These are phyloP conservation scores for Eucalyptus paniculata DNA, from an alignment of 345 rosid species.

Conservation along the genomic window DNA sequence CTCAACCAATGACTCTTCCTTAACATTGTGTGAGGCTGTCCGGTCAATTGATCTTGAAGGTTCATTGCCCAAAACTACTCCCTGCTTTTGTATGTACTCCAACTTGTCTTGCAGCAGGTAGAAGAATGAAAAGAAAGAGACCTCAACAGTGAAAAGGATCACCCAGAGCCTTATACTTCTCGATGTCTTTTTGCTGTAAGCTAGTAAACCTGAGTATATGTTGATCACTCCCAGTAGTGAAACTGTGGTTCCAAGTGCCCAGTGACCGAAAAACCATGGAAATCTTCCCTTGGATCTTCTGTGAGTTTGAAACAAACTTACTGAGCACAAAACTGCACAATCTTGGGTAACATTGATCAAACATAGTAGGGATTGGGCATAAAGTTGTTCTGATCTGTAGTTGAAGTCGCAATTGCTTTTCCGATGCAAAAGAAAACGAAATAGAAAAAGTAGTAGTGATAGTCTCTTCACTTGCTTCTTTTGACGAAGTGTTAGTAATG, in stretches of 20 bases:
- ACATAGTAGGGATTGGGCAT: background rate
- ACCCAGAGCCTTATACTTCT: slow-evolving; percentile 36
- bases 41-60: slow-evolving; percentile 1
- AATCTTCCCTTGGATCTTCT: slow-evolving; percentile 47
- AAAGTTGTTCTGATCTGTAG: background rate
- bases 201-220: slow-evolving; percentile 39
- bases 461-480: background rate
- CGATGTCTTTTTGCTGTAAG: slow-evolving; percentile 39
- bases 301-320: background rate
- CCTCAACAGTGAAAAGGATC: slow-evolving; percentile 20
- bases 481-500: background rate
- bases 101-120: slow-evolving; percentile 62
- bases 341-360: background rate
- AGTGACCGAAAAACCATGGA: slow-evolving; percentile 38
- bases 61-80: slow-evolving; percentile 19
- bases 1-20: background rate
- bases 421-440: background rate
- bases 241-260: slow-evolving; percentile 38
- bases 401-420: background rate
- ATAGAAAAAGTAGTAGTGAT: background rate
- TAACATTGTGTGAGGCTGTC: background rate
- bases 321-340: background rate
- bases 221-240: slow-evolving; percentile 35
- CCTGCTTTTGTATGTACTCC: slow-evolving; percentile 32
- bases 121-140: slow-evolving; percentile 16